A percentile compares a stretch with the other conserved stretches of the same genome.
Evolutionary conservation across 2,329 filamentous ascomycete species (phyloP).

Genomic region (Monosporascus sp.): DNA sequence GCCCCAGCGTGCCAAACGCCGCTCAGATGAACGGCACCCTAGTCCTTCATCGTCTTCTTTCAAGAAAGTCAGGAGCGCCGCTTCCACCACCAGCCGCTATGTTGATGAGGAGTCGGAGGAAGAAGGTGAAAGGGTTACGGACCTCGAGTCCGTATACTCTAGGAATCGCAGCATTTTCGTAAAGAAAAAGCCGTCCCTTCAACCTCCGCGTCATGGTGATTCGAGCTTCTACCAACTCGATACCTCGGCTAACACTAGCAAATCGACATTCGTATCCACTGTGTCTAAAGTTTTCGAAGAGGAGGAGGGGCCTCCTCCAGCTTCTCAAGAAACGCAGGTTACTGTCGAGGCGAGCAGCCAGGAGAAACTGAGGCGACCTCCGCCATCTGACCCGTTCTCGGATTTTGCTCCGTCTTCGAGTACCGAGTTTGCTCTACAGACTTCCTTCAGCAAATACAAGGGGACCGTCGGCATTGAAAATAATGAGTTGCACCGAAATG

Average conservation of each 20-base stretch:
- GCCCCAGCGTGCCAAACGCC: constrained; percentile 13
- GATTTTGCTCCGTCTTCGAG: constrained; percentile 15
- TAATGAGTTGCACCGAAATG: not conserved
- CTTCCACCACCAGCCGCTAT: not conserved
- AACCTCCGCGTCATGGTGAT: constrained; percentile 1
- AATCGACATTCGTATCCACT: constrained; percentile 23
- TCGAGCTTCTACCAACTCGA: constrained; percentile 9
- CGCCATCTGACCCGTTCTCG: constrained; percentile 13
- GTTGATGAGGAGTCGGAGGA: constrained; percentile 1
- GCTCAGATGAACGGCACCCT: constrained; percentile 15
- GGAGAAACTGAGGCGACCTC: constrained; percentile 12
- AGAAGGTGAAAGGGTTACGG: constrained; percentile 3
- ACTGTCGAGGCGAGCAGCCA: constrained; percentile 25
- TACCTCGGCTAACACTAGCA: constrained; percentile 27
- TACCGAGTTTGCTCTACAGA: constrained; percentile 17
- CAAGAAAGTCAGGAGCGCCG: constrained; percentile 14
- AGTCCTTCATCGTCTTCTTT: constrained; percentile 10
- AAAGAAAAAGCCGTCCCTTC: constrained; percentile 5
- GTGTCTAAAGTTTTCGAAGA: constrained; percentile 25
- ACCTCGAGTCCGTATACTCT: constrained; percentile 12
- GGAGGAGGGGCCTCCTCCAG: constrained; percentile 9
- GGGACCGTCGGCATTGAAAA: no score
- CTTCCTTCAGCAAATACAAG: constrained; percentile 11
- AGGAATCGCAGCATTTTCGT: constrained; percentile 10
- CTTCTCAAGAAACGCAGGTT: constrained; percentile 27